Evolutionary conservation across 768 basidiomycete species (phyloP), one percentile per base, ranked within the genome.

Genomic region (Russula abietina): DNA sequence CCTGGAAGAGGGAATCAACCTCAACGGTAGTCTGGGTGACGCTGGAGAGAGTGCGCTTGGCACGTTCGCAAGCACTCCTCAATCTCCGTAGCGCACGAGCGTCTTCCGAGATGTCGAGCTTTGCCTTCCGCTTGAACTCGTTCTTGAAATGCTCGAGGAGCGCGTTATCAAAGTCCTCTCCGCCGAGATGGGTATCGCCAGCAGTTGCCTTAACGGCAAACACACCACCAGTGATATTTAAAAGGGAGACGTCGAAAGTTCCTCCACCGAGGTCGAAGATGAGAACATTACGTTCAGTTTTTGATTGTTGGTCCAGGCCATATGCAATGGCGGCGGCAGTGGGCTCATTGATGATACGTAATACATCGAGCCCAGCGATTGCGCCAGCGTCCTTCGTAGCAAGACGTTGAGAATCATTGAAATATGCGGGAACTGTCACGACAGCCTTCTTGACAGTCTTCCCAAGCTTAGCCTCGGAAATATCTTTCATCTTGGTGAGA

Each of bases 321-420:
- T 98, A 98, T 55, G 97, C 97, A 70, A 99, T 98, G 73, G 97
- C 97, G 62, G 97, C 97, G 56, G 97, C 97, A 59, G 97, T 99
- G 67, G 97, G 97, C 81, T 99, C 97, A 79, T 99, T 99, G 83
- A 99, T 99, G 83, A 99, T 99, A 79, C 97, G 96, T 78, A 99
- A 92, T 70, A 99, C 94, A 74, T 99, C 95, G 66, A 99, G 91
- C 67, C 97, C 97, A 71, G 97, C 85, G 70, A 99, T 99, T 70
- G 91, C 83, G 77, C 97, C 97, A 66, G 97, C 97, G 77, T 99
- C 97, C 80, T 98, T 98, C 75, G 97, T 98, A 56, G 97, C 96
- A 67, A 97, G 83, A 81, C 97, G 94, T 75, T 99, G 97, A 30
- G 97, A 99, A 81, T 98, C 97, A 78, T 99, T 99, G 84, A 98